Evolutionary conservation across 169 alveolate genomes (phyloP).

Genomic region (Toxoplasma gondii): DNA sequence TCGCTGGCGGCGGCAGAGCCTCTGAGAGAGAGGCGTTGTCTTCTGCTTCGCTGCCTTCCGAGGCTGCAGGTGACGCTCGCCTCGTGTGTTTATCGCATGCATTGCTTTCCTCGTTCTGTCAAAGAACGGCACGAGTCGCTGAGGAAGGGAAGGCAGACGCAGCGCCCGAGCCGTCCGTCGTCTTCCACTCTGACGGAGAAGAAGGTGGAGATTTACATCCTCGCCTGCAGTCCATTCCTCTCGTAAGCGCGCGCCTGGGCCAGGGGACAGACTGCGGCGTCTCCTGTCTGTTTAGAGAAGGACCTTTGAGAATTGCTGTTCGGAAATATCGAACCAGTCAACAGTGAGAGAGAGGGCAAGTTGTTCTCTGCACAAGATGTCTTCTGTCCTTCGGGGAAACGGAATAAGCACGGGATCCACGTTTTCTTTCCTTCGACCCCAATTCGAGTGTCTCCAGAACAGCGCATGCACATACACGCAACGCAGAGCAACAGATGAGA

Average conservation of each 20-base stretch:
- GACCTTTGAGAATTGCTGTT: background rate
- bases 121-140: too few relatives aligned
- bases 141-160: too few relatives aligned
- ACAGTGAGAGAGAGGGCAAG: background rate
- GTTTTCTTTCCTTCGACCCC: too few relatives aligned
- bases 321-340: background rate
- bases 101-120: too few relatives aligned
- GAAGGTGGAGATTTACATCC: background rate
- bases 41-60: background rate
- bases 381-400: background rate
- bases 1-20: background rate
- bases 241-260: background rate
- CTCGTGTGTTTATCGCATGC: background rate
- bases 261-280: background rate
- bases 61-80: background rate
- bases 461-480: too few relatives aligned
- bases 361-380: background rate
- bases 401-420: background rate
- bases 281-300: background rate
- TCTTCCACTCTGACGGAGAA: too few relatives aligned
- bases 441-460: too few relatives aligned
- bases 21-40: background rate
- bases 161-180: too few relatives aligned
- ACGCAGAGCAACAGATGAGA: too few relatives aligned
- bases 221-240: background rate